Base-by-base conservation (phyloP, 208 protist species). In the Porcisia hertigi region DNA sequence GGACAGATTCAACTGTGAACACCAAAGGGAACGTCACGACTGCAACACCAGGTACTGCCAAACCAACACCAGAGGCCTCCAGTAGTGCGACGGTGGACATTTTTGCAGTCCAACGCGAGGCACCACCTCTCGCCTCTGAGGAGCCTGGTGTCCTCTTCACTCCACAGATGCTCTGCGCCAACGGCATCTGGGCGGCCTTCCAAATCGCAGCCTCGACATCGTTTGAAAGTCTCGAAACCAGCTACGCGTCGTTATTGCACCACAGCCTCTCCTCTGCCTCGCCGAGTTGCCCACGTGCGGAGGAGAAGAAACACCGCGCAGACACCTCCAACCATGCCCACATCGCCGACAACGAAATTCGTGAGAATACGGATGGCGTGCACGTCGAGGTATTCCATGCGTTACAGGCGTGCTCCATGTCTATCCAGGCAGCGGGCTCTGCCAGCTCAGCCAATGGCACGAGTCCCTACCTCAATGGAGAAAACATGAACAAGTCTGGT, bases 291-390 rank as follows among this genome's bases (percentile, higher is more conserved):
- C 66, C 34, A 20, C 2, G 9, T 52, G 52, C n/a, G 2, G 25
- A 69, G n/a, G 75, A 79, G 43, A 53, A 76, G 57, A 64, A 76
- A 49, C 77, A 86, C 62, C 73, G 76, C 11, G 45, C 75, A 12
- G 84, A 85, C 74, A 86, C 82, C 1, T 81, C 87, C 36, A 82
- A 91, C 76, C 78, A 83, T 55, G 78, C 85, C 23, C 73, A 76
- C 60, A 71, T 92, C 23, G 59, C 79, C 0, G 80, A 80, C 47
- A 92, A 92, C 69, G 71, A 70, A 45, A 85, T 92, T 63, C 55
- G 63, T 1, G 43, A 55, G 57, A 92, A 89, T 75, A 43, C 55
- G 11, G 84, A 86, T 65, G 85, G 88, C 63, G 77, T 89, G 12
- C 78, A 74, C 57, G 36, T 89, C 0, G 85, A 92, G 70, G 36